Evolutionary conservation across 148 eudicot genomes (phyloP).

Genomic region (Drosera capensis): DNA sequence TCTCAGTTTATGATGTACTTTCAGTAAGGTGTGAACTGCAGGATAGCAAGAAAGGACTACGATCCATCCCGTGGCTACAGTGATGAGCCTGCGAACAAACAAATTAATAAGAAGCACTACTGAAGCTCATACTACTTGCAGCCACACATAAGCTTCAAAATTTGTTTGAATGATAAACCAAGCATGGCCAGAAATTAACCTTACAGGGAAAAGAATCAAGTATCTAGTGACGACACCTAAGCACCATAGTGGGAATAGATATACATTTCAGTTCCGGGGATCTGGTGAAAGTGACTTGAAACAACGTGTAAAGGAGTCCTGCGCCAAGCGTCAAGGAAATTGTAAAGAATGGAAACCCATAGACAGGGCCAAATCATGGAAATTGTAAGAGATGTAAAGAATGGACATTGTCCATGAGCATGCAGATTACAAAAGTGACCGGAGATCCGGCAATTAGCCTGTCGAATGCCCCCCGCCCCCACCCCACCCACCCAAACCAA

Average conservation of each 20-base stretch:
- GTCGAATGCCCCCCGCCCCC: too few species aligned
- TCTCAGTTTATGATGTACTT: slow-evolving; percentile 80
- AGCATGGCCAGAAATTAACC: slow-evolving; percentile 28
- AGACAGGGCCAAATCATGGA: too few species aligned
- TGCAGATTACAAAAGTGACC: too few species aligned
- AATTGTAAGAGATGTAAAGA: too few species aligned
- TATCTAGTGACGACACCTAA: slow-evolving; percentile 72
- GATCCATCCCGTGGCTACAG: slow-evolving; percentile 82
- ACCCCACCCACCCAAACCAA: too few species aligned
- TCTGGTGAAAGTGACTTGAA: slow-evolving; percentile 96
- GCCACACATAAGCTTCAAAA: too few species aligned
- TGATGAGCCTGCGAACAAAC: slow-evolving; percentile 45
- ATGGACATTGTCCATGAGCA: too few species aligned
- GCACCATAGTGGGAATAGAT: slow-evolving; percentile 96
- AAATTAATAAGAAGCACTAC: slow-evolving; percentile 2
- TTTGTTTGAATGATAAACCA: neutral
- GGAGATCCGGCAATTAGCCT: too few species aligned
- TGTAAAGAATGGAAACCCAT: too few species aligned
- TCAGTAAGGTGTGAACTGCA: slow-evolving; percentile 73
- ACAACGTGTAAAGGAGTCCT: slow-evolving; percentile 98
- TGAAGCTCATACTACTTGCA: neutral
- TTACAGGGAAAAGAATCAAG: slow-evolving; percentile 63
- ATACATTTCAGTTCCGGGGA: slow-evolving; percentile 98
- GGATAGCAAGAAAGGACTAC: slow-evolving; percentile 83
- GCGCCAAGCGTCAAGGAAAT: slow-evolving; percentile 9